Evolutionary conservation across 2,329 filamentous ascomycete species (phyloP).

Genomic region (Pochonia chlamydosporia): DNA sequence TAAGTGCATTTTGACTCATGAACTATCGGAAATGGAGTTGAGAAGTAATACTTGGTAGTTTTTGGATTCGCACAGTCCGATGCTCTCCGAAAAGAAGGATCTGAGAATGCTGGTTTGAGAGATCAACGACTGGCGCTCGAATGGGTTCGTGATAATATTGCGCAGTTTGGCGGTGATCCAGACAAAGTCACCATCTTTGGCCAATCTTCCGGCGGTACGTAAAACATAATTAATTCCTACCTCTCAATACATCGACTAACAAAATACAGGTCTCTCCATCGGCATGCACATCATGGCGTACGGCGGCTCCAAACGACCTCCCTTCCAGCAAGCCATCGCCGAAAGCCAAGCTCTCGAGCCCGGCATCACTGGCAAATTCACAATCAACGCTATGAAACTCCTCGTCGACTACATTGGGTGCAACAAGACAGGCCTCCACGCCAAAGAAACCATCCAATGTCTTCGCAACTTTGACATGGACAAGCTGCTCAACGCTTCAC

Average conservation of each 20-base stretch:
- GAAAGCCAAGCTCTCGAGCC: slow-evolving; percentile 45
- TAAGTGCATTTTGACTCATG: slow-evolving; percentile 4
- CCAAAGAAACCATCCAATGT: slow-evolving; percentile 37
- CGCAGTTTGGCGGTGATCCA: slow-evolving; percentile 43
- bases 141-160: slow-evolving; percentile 39
- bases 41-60: slow-evolving; percentile 10
- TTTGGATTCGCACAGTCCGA: slow-evolving; percentile 21
- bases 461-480: slow-evolving; percentile 36
- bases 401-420: slow-evolving; percentile 38
- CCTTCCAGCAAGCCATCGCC: slow-evolving; percentile 40
- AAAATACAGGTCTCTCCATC: slow-evolving; percentile 29
- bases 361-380: slow-evolving; percentile 42
- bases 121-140: slow-evolving; percentile 44
- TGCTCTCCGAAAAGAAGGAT: slow-evolving; percentile 14
- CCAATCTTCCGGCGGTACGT: slow-evolving; percentile 24
- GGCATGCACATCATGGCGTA: slow-evolving; percentile 44
- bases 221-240: background rate
- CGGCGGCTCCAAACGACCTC: slow-evolving; percentile 33
- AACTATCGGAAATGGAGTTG: background rate
- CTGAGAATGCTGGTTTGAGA: slow-evolving; percentile 41
- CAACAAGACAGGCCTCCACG: slow-evolving; percentile 33
- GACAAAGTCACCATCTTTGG: slow-evolving; percentile 30
- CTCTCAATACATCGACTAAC: background rate
- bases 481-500: slow-evolving; percentile 35
- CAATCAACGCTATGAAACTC: slow-evolving; percentile 37